These are phyloP conservation scores for Ophiostoma sp. DNA, from an alignment of 2,329 filamentous ascomycete species.

Conservation along the genomic window DNA sequence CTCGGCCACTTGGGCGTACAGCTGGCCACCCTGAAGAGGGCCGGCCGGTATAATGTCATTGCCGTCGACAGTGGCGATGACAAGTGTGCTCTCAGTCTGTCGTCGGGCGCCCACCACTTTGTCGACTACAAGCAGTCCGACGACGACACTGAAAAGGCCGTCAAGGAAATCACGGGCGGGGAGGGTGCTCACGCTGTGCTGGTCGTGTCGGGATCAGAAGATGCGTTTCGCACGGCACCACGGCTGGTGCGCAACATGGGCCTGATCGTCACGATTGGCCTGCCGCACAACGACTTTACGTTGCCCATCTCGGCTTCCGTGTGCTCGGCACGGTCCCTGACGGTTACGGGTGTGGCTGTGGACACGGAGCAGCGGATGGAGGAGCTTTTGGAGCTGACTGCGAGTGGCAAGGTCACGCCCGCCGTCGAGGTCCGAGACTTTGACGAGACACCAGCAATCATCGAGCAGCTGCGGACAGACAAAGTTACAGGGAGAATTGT, in stretches of 20 bases:
- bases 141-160: background rate
- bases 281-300: constrained; percentile 2
- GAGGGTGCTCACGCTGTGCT: constrained; percentile 13
- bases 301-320: background rate
- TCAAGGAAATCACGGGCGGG: background rate
- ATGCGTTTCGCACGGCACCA: background rate
- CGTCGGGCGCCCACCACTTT: background rate
- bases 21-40: background rate
- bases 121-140: background rate
- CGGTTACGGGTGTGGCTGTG: background rate
- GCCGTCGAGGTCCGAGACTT: background rate
- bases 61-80: background rate
- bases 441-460: background rate
- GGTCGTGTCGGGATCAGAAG: constrained; percentile 4
- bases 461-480: background rate
- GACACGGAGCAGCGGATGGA: background rate
- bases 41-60: background rate
- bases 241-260: constrained; percentile 19
- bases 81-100: background rate
- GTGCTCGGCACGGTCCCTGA: background rate
- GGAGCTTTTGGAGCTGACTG: background rate
- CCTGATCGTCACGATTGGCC: background rate
- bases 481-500: background rate
- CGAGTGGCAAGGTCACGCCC: background rate
- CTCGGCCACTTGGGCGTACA: constrained; percentile 7